A percentile compares a stretch with the other conserved stretches of the same genome.
These are phyloP conservation scores for Hypoxylon fuscum DNA, from an alignment of 495 filamentous ascomycete species.

Conservation along the genomic window DNA sequence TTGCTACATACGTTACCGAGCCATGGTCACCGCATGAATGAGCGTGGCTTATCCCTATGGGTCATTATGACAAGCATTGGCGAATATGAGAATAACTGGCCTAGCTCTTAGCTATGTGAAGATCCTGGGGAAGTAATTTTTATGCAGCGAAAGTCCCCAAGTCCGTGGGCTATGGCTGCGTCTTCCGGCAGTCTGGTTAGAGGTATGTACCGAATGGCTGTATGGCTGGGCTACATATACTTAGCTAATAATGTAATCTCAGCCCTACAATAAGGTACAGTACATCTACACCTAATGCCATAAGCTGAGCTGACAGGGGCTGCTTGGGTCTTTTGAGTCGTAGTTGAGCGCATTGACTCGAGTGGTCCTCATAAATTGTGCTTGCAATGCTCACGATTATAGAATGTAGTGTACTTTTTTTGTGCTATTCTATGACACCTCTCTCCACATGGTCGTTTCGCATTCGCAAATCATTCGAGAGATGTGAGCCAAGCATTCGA, in stretches of 20 bases:
- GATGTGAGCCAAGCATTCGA: conserved; percentile 9
- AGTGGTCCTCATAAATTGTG: conserved; percentile 16
- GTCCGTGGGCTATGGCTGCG: conserved; percentile 4
- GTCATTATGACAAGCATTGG: conserved; percentile 16
- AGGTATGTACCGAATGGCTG: background rate
- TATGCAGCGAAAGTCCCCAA: conserved; percentile 1
- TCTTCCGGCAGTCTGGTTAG: background rate
- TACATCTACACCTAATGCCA: background rate
- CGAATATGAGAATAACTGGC: conserved; percentile 1
- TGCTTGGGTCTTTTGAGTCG: conserved; percentile 24
- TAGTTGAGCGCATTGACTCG: background rate
- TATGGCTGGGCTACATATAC: too few species aligned
- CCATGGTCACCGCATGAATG: too few species aligned
- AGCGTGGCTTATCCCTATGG: conserved; percentile 15
- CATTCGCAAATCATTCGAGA: conserved; percentile 28
- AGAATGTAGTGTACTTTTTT: conserved; percentile 28
- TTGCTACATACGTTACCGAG: conserved; percentile 25
- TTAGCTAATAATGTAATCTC: conserved; percentile 30
- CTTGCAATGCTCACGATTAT: conserved; percentile 2
- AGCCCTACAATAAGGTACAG: conserved; percentile 19
- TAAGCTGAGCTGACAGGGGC: conserved; percentile 33
- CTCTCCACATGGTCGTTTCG: conserved; percentile 31
- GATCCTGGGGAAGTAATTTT: conserved; percentile 34
- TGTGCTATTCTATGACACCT: background rate
- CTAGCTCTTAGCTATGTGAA: conserved; percentile 9